Conservation (phyloP, 208 protist species). For the Leishmania gerbilli region DNA sequence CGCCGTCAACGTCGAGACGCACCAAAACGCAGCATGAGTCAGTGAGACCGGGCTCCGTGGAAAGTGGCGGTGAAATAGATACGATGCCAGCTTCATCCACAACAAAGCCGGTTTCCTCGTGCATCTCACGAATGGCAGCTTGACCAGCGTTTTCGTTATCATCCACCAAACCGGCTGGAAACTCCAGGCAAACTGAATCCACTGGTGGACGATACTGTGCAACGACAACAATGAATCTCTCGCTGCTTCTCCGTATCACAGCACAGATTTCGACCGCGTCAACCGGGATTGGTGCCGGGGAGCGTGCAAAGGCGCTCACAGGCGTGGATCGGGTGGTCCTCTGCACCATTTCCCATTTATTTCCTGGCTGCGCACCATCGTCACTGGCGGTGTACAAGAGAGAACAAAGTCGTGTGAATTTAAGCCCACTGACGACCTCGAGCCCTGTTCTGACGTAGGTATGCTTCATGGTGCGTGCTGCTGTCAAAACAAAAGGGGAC, state of each 20-base stretch:
- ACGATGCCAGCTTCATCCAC: conserved; percentile 42
- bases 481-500: neutral
- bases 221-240: conserved; percentile 70
- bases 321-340: conserved; percentile 45
- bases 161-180: conserved; percentile 86
- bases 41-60: conserved; percentile 66
- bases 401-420: conserved; percentile 36
- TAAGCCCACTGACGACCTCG: conserved; percentile 29
- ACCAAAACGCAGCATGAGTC: conserved; percentile 76
- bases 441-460: conserved; percentile 34
- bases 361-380: conserved; percentile 5
- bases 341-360: conserved; percentile 75
- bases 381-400: conserved; percentile 32
- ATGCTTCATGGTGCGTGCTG: conserved; percentile 34
- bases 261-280: conserved; percentile 80
- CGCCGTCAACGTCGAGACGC: conserved; percentile 52
- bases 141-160: conserved; percentile 44
- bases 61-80: conserved; percentile 45
- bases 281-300: conserved; percentile 46
- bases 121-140: conserved; percentile 79
- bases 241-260: conserved; percentile 31
- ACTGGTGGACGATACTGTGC: conserved; percentile 84
- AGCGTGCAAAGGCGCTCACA: conserved; percentile 30
- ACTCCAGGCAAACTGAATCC: conserved; percentile 68
- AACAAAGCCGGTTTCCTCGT: conserved; percentile 85